Evolutionary conservation across 75 land plant genomes (phyloP).

Genomic region (Sequoiadendron giganteum): DNA sequence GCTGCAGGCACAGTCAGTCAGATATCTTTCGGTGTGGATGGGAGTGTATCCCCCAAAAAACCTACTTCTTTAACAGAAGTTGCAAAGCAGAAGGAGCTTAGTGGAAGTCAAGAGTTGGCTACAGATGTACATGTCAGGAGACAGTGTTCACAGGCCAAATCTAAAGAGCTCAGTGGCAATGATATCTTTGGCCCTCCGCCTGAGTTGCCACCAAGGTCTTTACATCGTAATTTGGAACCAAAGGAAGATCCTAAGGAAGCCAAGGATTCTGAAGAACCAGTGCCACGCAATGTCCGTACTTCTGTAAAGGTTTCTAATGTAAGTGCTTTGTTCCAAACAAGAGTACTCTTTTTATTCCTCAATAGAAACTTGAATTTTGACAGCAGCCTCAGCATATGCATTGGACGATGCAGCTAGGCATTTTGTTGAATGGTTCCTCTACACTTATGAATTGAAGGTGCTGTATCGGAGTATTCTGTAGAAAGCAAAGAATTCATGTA

Average conservation of each 20-base stretch:
- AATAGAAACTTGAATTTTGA: neutral
- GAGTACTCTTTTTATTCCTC: neutral
- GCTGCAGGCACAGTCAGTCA: slow-evolving; percentile 74
- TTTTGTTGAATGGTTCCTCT: neutral
- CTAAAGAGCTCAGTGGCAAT: slow-evolving; percentile 82
- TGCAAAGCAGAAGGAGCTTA: slow-evolving; percentile 91
- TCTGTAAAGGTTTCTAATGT: slow-evolving; percentile 91
- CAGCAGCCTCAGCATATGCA: neutral
- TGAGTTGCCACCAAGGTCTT: slow-evolving; percentile 43
- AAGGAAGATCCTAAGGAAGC: slow-evolving; percentile 37
- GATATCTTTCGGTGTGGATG: slow-evolving; percentile 81
- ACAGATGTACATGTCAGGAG: slow-evolving; percentile 46
- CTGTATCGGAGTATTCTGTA: neutral
- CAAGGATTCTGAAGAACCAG: slow-evolving; percentile 41
- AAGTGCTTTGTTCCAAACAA: slow-evolving; percentile 21
- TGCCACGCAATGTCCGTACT: slow-evolving; percentile 55
- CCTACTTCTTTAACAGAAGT: slow-evolving; percentile 80
- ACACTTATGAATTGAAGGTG: neutral
- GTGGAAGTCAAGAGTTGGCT: slow-evolving; percentile 67
- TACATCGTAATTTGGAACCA: slow-evolving; percentile 16
- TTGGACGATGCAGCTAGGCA: slow-evolving; percentile 4
- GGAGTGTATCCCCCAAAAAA: slow-evolving; percentile 71
- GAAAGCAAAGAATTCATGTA: neutral
- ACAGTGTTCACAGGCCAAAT: slow-evolving; percentile 67
- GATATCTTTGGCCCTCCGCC: slow-evolving; percentile 90